These are phyloP conservation scores for Gautieria morchelliformis DNA, from an alignment of 768 basidiomycete species.

Conservation along the genomic window DNA sequence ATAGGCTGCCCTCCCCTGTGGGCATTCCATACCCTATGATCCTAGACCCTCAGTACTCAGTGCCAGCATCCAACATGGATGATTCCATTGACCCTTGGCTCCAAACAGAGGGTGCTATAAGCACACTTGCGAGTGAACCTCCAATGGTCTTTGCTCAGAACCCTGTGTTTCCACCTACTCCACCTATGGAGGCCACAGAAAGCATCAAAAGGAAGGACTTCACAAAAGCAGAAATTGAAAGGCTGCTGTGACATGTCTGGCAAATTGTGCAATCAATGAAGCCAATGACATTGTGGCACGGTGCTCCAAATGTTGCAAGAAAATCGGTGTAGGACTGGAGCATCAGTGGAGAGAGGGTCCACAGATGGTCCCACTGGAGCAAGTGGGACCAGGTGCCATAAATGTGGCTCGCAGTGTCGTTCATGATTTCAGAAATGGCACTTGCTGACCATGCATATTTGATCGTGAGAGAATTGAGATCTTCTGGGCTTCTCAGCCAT, in stretches of 20 bases:
- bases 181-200: too few species aligned
- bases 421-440: conserved; percentile 14
- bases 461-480: conserved; percentile 11
- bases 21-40: too few species aligned
- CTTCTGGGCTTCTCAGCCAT: conserved; percentile 12
- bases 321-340: conserved; percentile 13
- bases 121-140: too few species aligned
- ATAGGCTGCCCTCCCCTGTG: too few species aligned
- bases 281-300: conserved; percentile 9
- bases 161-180: too few species aligned
- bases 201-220: too few species aligned
- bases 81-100: too few species aligned
- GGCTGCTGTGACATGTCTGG: conserved; percentile 6
- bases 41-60: too few species aligned
- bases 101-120: too few species aligned
- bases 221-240: too few species aligned
- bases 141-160: too few species aligned
- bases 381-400: conserved; percentile 14
- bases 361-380: conserved; percentile 12
- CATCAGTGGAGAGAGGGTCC: background rate
- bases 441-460: conserved; percentile 11
- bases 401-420: conserved; percentile 9
- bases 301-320: conserved; percentile 12
- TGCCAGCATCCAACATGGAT: too few species aligned
- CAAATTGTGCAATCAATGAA: conserved; percentile 20